Base-by-base conservation (phyloP, 208 protist species). In the Herpetomonas muscarum region DNA sequence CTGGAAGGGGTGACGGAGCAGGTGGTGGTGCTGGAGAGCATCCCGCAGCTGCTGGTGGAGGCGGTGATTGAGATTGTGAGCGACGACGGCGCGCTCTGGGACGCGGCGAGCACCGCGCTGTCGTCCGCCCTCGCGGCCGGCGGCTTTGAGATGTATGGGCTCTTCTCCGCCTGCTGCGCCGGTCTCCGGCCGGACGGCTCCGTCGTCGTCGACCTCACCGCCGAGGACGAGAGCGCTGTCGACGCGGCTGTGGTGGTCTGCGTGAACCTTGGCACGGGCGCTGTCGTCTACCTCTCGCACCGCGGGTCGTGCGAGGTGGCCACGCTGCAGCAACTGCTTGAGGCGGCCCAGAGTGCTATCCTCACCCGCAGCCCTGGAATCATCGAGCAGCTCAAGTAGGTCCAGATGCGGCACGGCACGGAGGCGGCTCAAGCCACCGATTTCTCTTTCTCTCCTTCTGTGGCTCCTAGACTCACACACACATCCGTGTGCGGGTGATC, bases 1-100 rank as follows among this genome's bases (percentile, higher is more conserved):
- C 49, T 94, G 26, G 81, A 92, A 42, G 87, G 84, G 9, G 80
- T 92, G 15, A 81, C 79, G 17, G 87, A 91, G 66, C 81, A 90
- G 57, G 74, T 75, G 10, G 84, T 92, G 22, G 36, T 79, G 31
- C 58, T 94, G 24, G 79, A 86, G 47, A 76, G 64, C 47, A 81
- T 94, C 26, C 81, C 81, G 37, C 87, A 94, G 57, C 64, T 94
- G 30, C 55, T 89, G 30, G 61, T 94, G 22, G 83, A 91, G 61
- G 75, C 83, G 21, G 64, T 81, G 21, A 73, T 94, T 42, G 81
- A 94, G 34, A 62, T 94, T 15, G 51, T 92, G 22, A 53, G 73
- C 32, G 81, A 88, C 34, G 87, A 90, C 58, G 87, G 81, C 31
- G 77, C 60, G 28, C 22, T 87, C n/a, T 84, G 73, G 76, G 84